Conservation (phyloP, 2,329 filamentous ascomycete species). For the Penicillium brasilianum region DNA sequence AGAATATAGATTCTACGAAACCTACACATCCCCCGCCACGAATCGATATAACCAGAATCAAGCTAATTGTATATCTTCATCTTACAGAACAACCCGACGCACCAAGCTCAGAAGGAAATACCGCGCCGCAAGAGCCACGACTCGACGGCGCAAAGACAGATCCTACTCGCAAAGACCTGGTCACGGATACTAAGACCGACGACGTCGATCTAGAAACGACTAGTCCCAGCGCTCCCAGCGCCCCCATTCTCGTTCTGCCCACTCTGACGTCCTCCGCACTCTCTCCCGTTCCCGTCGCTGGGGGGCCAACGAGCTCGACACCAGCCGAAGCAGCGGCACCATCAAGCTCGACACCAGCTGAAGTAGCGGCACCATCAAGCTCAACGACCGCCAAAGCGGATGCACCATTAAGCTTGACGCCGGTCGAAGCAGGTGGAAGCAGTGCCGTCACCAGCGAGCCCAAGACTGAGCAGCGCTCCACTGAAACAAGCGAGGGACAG, state of each 20-base stretch:
- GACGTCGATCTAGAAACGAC: not conserved
- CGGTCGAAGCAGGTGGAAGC: not conserved
- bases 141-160: constrained; percentile 14
- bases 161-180: not conserved
- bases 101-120: constrained; percentile 28
- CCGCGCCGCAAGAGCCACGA: constrained; percentile 25
- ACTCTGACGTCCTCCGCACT: not conserved
- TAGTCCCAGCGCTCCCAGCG: not conserved
- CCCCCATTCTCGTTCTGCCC: not conserved
- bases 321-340: not conserved
- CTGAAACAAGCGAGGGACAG: constrained; percentile 11
- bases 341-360: no score
- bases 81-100: constrained; percentile 37
- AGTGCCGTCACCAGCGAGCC: not conserved
- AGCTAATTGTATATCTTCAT: constrained; percentile 5
- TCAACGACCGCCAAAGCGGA: no score
- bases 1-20: not conserved
- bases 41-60: not conserved
- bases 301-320: not conserved
- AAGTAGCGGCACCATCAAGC: no score
- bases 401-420: not conserved
- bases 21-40: not conserved
- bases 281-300: not conserved
- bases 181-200: not conserved
- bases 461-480: constrained; percentile 24